A percentile compares a stretch with the other conserved stretches of the same genome.
phyloP scores from a whole-genome alignment of 2,329 filamentous ascomycete species.

The Pseudogymnoascus sp. region DNA sequence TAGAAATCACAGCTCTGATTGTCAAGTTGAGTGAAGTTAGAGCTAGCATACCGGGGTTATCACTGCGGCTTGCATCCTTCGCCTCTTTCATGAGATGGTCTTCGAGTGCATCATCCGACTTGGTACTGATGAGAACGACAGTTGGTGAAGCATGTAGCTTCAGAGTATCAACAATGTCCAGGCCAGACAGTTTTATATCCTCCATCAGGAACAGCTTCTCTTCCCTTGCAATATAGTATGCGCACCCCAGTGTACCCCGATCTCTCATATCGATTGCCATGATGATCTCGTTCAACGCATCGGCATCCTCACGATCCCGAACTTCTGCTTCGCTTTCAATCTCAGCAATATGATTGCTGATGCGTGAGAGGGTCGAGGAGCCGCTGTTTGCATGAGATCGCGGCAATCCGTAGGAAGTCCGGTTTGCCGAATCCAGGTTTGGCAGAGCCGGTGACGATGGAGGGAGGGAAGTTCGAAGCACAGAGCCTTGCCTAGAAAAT shows the following conservation, averaged over 20 bases:
- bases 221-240: slow-evolving; percentile 67
- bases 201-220: slow-evolving; percentile 69
- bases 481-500: slow-evolving; percentile 20
- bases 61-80: slow-evolving; percentile 20
- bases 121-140: slow-evolving; percentile 40
- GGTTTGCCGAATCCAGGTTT: slow-evolving; percentile 15
- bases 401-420: slow-evolving; percentile 17
- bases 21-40: not conserved
- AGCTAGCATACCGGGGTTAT: not conserved
- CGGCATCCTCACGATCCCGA: slow-evolving; percentile 35
- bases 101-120: slow-evolving; percentile 28
- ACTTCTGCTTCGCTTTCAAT: slow-evolving; percentile 28
- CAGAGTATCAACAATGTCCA: slow-evolving; percentile 59
- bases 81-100: slow-evolving; percentile 26
- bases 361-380: not conserved
- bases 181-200: slow-evolving; percentile 62
- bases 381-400: slow-evolving; percentile 12
- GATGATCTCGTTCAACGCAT: slow-evolving; percentile 58
- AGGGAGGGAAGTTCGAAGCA: slow-evolving; percentile 12
- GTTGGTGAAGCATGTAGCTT: slow-evolving; percentile 49
- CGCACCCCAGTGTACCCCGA: slow-evolving; percentile 69
- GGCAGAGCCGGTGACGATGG: slow-evolving; percentile 19
- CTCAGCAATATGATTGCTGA: not conserved
- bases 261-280: slow-evolving; percentile 73
- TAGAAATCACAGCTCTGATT: not conserved